Evolutionary conservation across 768 basidiomycete genomes (phyloP), one percentile per base, ranked within the genome.

Genomic region (Lactarius akahatsu): DNA sequence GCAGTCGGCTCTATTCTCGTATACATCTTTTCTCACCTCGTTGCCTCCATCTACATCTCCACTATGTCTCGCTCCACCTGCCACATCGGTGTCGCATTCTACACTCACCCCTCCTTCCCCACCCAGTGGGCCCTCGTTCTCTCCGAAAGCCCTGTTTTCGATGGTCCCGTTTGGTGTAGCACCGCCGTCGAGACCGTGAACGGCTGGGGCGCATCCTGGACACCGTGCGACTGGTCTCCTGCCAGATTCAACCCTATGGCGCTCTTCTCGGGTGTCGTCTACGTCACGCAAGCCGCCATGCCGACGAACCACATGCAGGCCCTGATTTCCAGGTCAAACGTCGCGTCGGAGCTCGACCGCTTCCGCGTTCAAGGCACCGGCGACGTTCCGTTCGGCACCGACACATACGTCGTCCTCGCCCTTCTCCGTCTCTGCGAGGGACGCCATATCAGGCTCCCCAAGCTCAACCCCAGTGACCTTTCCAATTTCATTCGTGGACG

Each of bases 91-190:
- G 30, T 64, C 16, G 58, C 64, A 8, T 52, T 59, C 28, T 59
- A 54, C 18, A n/a, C 61, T 18, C 52, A 54, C 54, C 61, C 36
- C n/a, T 40, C 28, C 28, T 59, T 64, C 23, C 64, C 64, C 10
- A 34, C 58, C 4, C 64, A 64, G 9, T 64, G 64, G 64, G 57
- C 50, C 9, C 47, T 64, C 16, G 57, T 64, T 2, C 64, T 64
- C 6, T 54, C 64, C 15, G 38, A 59, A 8, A 55, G 34, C 2
- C 50, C 58, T 15, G 38, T 64, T 1, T 64, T 64, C 47, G 38
- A 55, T 10, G 57, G 64, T 2, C 38, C 5, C 57, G 38, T 64
- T 4, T 64, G 58, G 64, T 59, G 64, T 36, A 32, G 64, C 64
- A 54, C 34, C 15, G 28, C 40, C 28, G 38, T 23, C 13, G 50